Percentiles rank a stretch among this genome's conserved stretches.
These are phyloP conservation scores for Puccinia triticina DNA, from an alignment of 1,284 basidiomycete species.

Conservation along the genomic window DNA sequence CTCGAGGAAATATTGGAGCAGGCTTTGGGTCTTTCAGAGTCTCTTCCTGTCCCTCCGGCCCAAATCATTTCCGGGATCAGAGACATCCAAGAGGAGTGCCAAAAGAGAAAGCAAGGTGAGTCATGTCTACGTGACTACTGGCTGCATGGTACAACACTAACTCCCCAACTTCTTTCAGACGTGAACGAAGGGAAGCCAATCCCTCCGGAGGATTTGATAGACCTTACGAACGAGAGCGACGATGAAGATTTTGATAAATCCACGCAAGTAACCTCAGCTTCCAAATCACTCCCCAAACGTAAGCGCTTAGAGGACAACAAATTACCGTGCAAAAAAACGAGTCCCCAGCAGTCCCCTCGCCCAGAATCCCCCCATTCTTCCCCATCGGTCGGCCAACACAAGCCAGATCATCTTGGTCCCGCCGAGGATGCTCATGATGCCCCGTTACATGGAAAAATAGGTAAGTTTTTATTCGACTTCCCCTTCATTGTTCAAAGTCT, in stretches of 20 bases:
- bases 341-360: neutral
- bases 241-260: neutral
- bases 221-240: slow-evolving; percentile 8
- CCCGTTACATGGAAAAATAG: neutral
- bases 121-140: neutral
- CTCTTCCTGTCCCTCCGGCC: no score
- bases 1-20: no score
- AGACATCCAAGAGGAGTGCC: neutral
- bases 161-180: neutral
- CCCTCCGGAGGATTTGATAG: slow-evolving; percentile 9
- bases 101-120: slow-evolving; percentile 12
- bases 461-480: neutral
- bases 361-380: no score
- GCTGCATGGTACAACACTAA: neutral
- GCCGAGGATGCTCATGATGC: neutral
- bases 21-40: no score
- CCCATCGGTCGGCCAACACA: no score
- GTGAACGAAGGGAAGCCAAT: slow-evolving; percentile 24
- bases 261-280: neutral
- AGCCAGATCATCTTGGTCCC: neutral
- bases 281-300: neutral
- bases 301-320: neutral
- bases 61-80: neutral
- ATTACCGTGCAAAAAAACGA: neutral
- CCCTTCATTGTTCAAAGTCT: neutral